Evolutionary conservation across 768 basidiomycete genomes (phyloP), one percentile per base, ranked within the genome.

Genomic region (Phanerodontia chrysosporium): DNA sequence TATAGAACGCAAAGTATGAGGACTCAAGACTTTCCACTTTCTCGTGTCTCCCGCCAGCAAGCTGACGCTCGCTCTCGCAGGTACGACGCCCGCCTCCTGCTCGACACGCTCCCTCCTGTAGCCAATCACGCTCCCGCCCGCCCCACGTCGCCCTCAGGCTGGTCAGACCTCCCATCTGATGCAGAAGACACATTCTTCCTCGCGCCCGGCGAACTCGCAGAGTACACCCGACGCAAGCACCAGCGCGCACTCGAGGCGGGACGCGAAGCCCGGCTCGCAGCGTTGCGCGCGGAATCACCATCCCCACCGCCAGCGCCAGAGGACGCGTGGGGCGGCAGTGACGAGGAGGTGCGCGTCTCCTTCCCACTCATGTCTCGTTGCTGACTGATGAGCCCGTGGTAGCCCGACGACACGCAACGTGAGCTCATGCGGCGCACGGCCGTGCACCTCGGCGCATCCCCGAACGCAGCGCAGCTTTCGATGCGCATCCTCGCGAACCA

Each of bases 401-500:
- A 87, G 87, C 87, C 85, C 16, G 83, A 85, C 58, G 81, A 83
- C 16, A 24, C 73, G 0, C 84, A 88, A 64, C 76, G 69, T 51
- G 80, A 81, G 2, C 77, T 95, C 12, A 94, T 97, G 85, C 72
- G 75, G 12, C 82, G 86, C 54, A 95, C 93, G 0, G 90, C 90
- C 0, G 63, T 68, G 13, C 89, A 92, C 60, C 72, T 95, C 30
- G 67, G 80, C 25, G 72, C 83, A 7, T 89, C 92, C 0, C 83
- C 87, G 1, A 93, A 95, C 65, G 82, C 90, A 16, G 83, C 86
- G 0, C 85, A 93, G 62, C 78, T 96, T 24, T 92, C 95, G 70
- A 85, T 94, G 80, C 83, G 93, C 6, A 94, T 97, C 65, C 76
- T 96, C 16, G 87, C 94, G 10, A 93, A 96, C 64, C 83, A 95